Conservation (phyloP, 176 grass and related monocot species). For the Secale cereale region DNA sequence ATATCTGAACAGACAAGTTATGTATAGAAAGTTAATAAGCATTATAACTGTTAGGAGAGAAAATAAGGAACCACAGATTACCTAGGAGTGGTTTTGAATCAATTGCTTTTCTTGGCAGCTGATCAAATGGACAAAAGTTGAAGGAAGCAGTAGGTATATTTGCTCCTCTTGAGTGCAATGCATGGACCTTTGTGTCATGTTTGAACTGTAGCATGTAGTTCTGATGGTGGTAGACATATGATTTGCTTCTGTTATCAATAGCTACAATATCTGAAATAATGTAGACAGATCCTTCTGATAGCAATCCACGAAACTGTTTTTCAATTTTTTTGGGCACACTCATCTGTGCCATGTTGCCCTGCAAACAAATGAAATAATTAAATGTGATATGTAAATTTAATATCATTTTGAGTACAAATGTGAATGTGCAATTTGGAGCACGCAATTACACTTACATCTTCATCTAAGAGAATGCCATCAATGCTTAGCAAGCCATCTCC, state of each 20-base stretch:
- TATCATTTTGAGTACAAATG: not conserved
- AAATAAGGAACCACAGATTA: not conserved
- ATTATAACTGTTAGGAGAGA: not conserved
- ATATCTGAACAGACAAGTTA: not conserved
- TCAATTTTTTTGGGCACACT: not conserved
- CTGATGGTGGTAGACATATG: not conserved
- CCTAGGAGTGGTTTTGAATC: not conserved
- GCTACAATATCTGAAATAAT: not conserved
- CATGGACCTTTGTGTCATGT: not conserved
- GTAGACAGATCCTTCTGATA: not conserved
- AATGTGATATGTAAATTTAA: not conserved
- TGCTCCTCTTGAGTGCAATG: not conserved
- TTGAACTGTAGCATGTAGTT: constrained; percentile 7
- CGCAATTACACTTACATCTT: not conserved
- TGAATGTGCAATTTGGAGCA: not conserved
- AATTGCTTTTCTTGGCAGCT: not conserved
- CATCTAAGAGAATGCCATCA: not conserved
- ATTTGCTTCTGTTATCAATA: not conserved
- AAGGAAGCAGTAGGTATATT: not conserved
- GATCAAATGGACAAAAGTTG: constrained; percentile 2
- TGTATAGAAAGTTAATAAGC: not conserved
- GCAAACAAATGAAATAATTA: not conserved
- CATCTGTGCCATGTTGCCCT: not conserved
- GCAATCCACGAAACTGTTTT: not conserved
- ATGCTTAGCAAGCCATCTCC: not conserved